A percentile compares a stretch with the other conserved stretches of the same genome.
phyloP scores from a whole-genome alignment of 495 filamentous ascomycete genomes.

The Hypoxylon trugodes region DNA sequence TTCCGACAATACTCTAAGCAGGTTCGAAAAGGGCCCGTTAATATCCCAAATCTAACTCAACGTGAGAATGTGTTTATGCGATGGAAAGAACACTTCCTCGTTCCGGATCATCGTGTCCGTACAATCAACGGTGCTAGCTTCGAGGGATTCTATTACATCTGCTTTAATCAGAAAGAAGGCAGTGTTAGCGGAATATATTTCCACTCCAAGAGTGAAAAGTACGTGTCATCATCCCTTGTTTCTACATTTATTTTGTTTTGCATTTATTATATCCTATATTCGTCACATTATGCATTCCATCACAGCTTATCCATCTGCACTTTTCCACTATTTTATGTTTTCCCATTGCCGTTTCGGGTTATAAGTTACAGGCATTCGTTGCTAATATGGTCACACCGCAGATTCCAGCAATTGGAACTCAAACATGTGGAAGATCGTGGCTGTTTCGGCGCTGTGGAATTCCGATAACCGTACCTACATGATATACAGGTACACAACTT shows the following conservation, averaged over 20 bases:
- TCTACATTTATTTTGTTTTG: background rate
- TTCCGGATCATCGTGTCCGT: conserved; percentile 90
- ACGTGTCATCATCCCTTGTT: conserved; percentile 46
- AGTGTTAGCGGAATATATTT: conserved; percentile 95
- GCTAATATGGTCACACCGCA: conserved; percentile 45
- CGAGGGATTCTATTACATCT: conserved; percentile 99
- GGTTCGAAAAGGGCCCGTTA: conserved; percentile 66
- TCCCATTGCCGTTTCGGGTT: background rate
- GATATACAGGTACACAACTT: conserved; percentile 8
- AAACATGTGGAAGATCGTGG: conserved; percentile 85
- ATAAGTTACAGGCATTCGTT: background rate
- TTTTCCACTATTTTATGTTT: background rate
- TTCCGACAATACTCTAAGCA: conserved; percentile 81
- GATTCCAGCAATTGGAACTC: conserved; percentile 92
- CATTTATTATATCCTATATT: background rate
- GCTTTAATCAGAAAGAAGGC: conserved; percentile 91
- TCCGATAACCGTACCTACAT: conserved; percentile 69
- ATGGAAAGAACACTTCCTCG: conserved; percentile 99
- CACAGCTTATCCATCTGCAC: too few relatives aligned
- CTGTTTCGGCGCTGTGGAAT: conserved; percentile 90
- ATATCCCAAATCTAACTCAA: conserved; percentile 76
- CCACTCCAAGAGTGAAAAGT: conserved; percentile 97
- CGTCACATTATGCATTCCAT: background rate
- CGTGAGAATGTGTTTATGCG: conserved; percentile 97
- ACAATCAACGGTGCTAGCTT: conserved; percentile 95